Base-by-base conservation (phyloP, 257 asterid species). In the Lycium ferocissimum region DNA sequence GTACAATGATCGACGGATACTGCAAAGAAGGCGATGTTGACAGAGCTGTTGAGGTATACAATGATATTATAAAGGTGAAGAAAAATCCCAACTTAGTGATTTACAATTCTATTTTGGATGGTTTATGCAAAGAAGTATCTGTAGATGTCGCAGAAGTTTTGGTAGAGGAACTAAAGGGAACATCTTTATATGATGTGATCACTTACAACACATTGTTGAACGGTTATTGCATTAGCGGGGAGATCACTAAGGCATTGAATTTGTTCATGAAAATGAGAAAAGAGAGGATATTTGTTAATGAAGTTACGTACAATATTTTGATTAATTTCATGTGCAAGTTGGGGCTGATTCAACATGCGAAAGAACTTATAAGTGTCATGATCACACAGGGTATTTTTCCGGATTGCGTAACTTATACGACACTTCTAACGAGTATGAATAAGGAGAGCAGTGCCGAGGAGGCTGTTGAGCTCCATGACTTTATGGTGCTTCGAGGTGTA, bases 21-120 rank as follows among this genome's bases (percentile, higher is more conserved):
- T 92, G 92, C 89, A 94, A 93, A 81, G 86, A 67, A 26, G 88
- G 94, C 6, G 59, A 89, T 73, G 59, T 81, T 26, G 88, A 79
- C 81, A 86, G 51, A 49, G 97, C 97, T 18, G 54, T 91, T 22
- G 57, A 84, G 86, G 85, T 87, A 58, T 94, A 93, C 79, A 72
- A 65, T 6, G 93, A 91, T 87, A 91, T 94, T 95, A 70, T 91
- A 70, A 88, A 86, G 85, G 67, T 71, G 58, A 85, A 80, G 73
- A 91, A 89, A 88, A 79, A 82, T 80, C 94, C 99, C 20, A 92
- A 92, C 87, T 37, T 94, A 89, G 94, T 92, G 49, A 85, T 95
- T 56, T 86, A 89, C 84, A 95, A 93, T 79, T 89, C 97, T n/a
- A 59, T 95, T 82, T 54, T 95, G 79, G 85, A 92, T 86, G 94